phyloP scores from a whole-genome alignment of 2,329 filamentous ascomycete species.

The Colletotrichum gigasporum region DNA sequence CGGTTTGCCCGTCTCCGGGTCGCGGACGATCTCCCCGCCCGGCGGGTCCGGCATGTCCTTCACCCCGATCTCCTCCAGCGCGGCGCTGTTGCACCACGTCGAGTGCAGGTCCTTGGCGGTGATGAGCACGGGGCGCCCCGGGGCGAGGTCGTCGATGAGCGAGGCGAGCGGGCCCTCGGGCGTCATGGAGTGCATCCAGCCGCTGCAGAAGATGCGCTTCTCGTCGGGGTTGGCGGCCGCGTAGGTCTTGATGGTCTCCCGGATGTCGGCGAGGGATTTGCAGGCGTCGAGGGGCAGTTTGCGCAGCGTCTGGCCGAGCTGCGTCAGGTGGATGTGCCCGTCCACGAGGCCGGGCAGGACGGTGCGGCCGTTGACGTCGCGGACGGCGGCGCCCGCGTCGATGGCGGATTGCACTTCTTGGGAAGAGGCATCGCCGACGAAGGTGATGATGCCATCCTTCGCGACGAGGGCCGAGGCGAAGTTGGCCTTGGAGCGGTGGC shows the following conservation, averaged over 20 bases:
- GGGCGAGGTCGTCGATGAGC: conserved; percentile 61
- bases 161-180: conserved; percentile 56
- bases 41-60: conserved; percentile 55
- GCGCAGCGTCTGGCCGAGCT: conserved; percentile 62
- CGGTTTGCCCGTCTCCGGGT: conserved; percentile 51
- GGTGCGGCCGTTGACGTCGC: conserved; percentile 44
- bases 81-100: conserved; percentile 64
- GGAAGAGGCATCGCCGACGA: conserved; percentile 43
- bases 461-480: conserved; percentile 46
- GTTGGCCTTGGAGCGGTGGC: conserved; percentile 33
- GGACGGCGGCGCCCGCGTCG: conserved; percentile 30
- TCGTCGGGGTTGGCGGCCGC: conserved; percentile 52
- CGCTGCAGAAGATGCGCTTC: conserved; percentile 59
- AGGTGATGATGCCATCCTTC: conserved; percentile 43
- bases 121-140: conserved; percentile 62
- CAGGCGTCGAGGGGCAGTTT: conserved; percentile 59
- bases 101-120: conserved; percentile 67
- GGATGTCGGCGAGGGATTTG: conserved; percentile 58
- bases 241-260: conserved; percentile 52
- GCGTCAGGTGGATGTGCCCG: conserved; percentile 66
- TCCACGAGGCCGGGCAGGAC: conserved; percentile 66
- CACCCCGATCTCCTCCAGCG: conserved; percentile 59
- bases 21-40: conserved; percentile 54
- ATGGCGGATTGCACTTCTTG: conserved; percentile 34
- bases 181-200: conserved; percentile 68